Base-by-base conservation (phyloP, 83 land plant genomes). In the Isoetes engelmannii region DNA sequence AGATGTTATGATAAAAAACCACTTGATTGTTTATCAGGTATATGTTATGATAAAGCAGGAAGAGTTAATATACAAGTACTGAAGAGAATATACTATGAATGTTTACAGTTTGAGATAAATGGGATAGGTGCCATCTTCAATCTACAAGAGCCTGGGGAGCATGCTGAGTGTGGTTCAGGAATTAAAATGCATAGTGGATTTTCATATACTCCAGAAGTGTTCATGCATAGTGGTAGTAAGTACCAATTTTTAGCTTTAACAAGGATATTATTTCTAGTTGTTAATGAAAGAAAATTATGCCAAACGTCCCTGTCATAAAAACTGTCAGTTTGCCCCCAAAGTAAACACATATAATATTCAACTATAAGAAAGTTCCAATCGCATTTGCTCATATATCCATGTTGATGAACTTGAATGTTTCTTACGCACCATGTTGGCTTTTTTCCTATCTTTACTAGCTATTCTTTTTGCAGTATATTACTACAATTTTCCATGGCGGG, bases 401-500 rank as follows among this genome's bases (percentile, higher is more conserved):
- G 15, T 65, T 37, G 67, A n/a, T 65, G 28, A 15, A 61, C 28
- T 28, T 28, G 37, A 28, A 28, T 28, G 37, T 28, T 28, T 28
- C 2, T 2, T 12, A 15, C 1, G 55, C 1, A 3, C 17, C 15
- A 12, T 17, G 55, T 51, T 59, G 8, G 18, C 4, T 59, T 42
- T 59, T 59, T 0, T 59, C 1, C 20, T 28, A 28, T 28, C 37
- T 28, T 28, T 28, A 28, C 37, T 3, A 18, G 10, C 45, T 59
- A 7, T 13, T 63, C 6, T 5, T 70, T 45, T 47, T 47, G 70
- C 73, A 74, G 76, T 74, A 5, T 67, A 28, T 43, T 74, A 74
- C 21, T 67, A 66, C 71, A 74, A 74, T 45, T 74, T 69, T 67
- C 76, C 76, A 15, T 66, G 70, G 71, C 66, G 71, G 62, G 76